These are phyloP conservation scores for Thermothielavioides terrestris DNA, from an alignment of 495 filamentous ascomycete genomes.

Conservation along the genomic window DNA sequence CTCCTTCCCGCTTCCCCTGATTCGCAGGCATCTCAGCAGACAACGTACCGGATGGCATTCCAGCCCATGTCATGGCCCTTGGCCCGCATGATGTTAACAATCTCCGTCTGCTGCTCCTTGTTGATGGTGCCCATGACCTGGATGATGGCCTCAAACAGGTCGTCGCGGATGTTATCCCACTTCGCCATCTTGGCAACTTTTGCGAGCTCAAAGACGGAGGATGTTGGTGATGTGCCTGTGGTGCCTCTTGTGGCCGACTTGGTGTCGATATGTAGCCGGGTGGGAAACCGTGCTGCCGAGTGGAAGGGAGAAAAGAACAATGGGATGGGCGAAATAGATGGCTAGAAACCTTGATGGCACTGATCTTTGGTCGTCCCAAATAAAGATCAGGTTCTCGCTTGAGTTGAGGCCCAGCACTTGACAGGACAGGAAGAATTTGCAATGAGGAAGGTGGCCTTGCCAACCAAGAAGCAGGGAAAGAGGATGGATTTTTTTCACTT, in stretches of 20 bases:
- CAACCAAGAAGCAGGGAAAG: background rate
- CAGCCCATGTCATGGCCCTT: conserved; percentile 23
- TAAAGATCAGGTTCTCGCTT: background rate
- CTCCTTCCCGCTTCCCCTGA: background rate
- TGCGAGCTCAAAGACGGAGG: background rate
- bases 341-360: too few species aligned
- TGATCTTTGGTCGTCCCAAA: background rate
- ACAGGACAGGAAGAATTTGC: background rate
- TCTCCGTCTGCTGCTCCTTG: conserved; percentile 24
- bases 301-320: background rate
- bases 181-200: conserved; percentile 9
- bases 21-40: background rate
- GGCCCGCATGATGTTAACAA: conserved; percentile 17
- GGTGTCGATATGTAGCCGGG: background rate
- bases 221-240: background rate
- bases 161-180: conserved; percentile 25
- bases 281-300: background rate
- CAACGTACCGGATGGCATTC: conserved; percentile 32
- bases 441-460: background rate
- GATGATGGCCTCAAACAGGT: conserved; percentile 24
- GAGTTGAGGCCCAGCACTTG: background rate
- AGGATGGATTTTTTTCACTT: background rate
- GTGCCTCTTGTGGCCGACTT: background rate
- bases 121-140: conserved; percentile 9
- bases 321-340: too few species aligned